A percentile compares a stretch with the other conserved stretches of the same genome.
Evolutionary conservation across 495 filamentous ascomycete genomes (phyloP).

Genomic region (Lasiosphaeris hirsuta): DNA sequence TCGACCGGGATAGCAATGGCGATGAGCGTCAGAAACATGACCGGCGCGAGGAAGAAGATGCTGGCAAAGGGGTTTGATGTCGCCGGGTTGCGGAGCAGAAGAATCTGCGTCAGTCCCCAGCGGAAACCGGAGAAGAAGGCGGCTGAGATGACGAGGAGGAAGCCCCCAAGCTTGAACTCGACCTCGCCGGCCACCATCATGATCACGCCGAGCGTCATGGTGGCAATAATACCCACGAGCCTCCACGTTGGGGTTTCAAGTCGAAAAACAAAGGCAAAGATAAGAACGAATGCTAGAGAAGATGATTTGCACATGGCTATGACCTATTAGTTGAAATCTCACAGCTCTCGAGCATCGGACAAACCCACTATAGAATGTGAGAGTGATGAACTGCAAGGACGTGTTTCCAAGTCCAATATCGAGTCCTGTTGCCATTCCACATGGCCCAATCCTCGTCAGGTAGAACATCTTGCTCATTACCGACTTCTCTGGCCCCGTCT

Average conservation of each 20-base stretch:
- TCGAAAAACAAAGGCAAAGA: constrained; percentile 93
- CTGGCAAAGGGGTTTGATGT: constrained; percentile 96
- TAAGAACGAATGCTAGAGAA: constrained; percentile 86
- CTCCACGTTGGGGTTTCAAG: constrained; percentile 84
- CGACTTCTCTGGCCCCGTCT: constrained; percentile 60
- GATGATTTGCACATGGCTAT: constrained; percentile 98
- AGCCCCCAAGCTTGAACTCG: constrained; percentile 84
- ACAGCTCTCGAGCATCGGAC: neutral
- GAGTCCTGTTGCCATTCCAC: constrained; percentile 87
- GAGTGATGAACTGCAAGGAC: constrained; percentile 88
- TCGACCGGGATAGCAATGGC: constrained; percentile 83
- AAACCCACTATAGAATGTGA: constrained; percentile 88
- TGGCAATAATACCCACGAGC: constrained; percentile 79
- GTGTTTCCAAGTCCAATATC: constrained; percentile 98
- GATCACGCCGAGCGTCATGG: constrained; percentile 92
- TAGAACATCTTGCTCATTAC: constrained; percentile 93
- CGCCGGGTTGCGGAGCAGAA: constrained; percentile 89
- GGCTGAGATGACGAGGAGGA: constrained; percentile 85
- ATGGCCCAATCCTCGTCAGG: constrained; percentile 86
- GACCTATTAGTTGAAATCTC: neutral
- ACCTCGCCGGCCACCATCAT: constrained; percentile 99
- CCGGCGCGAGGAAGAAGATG: constrained; percentile 92
- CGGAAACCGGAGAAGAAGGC: constrained; percentile 96
- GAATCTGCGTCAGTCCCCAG: constrained; percentile 95
- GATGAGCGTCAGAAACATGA: constrained; percentile 88